Conservation (phyloP, 1,139 yeast genomes). For the Meyerozyma sp. region DNA sequence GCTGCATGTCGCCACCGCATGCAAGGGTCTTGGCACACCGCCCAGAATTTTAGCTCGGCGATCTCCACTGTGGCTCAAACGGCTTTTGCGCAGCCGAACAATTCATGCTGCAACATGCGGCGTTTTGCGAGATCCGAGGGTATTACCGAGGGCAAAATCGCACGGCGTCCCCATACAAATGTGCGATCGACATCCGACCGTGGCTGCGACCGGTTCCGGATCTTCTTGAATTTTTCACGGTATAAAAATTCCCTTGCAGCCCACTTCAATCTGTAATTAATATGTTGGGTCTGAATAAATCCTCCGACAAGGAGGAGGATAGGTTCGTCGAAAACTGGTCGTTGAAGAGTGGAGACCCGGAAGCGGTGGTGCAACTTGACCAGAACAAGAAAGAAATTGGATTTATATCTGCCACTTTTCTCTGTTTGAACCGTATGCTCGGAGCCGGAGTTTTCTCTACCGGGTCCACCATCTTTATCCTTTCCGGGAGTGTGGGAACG, state of each 20-base stretch:
- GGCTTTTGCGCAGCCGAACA: background rate
- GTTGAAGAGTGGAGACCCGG: conserved; percentile 18
- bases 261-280: background rate
- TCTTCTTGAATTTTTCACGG: background rate
- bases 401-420: conserved; percentile 59
- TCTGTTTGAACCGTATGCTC: conserved; percentile 74
- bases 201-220: background rate
- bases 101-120: background rate
- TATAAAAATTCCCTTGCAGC: background rate
- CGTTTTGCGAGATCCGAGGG: conserved; percentile 1
- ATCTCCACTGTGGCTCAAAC: background rate
- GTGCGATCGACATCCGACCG: background rate
- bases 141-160: background rate
- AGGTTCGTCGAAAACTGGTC: conserved; percentile 11
- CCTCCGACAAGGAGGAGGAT: conserved; percentile 9
- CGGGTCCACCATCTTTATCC: conserved; percentile 66
- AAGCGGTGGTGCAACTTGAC: conserved; percentile 41
- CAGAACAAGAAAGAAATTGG: conserved; percentile 57
- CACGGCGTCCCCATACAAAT: background rate
- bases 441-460: conserved; percentile 89
- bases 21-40: background rate
- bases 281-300: background rate
- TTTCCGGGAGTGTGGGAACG: conserved; percentile 74
- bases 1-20: no score
- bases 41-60: background rate